phyloP scores from a whole-genome alignment of 2,329 filamentous ascomycete species.

The Biscogniauxia sp. region DNA sequence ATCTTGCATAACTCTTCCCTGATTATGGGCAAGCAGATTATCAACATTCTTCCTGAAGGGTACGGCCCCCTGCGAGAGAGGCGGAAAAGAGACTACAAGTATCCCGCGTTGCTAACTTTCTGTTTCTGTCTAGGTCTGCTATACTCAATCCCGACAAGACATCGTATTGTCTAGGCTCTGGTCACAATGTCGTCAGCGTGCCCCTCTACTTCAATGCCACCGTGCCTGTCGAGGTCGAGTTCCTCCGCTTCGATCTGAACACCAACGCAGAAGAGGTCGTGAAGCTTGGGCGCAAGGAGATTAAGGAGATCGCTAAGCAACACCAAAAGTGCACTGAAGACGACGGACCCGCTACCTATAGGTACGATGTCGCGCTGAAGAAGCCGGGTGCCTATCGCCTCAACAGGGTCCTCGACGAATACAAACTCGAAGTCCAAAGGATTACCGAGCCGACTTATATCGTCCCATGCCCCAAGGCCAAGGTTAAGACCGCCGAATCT shows the following conservation, averaged over 20 bases:
- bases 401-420: constrained; percentile 83
- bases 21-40: constrained; percentile 94
- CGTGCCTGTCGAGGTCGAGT: constrained; percentile 80
- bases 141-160: constrained; percentile 77
- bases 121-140: constrained; percentile 59
- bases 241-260: constrained; percentile 83
- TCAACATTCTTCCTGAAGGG: constrained; percentile 96
- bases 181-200: constrained; percentile 60
- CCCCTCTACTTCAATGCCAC: constrained; percentile 95
- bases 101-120: constrained; percentile 26
- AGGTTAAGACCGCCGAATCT: constrained; percentile 62
- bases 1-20: constrained; percentile 91
- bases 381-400: constrained; percentile 87
- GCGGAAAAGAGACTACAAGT: not conserved
- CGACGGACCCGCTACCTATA: constrained; percentile 57
- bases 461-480: constrained; percentile 79
- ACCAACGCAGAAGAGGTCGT: constrained; percentile 78
- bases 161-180: constrained; percentile 76
- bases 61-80: constrained; percentile 34
- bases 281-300: constrained; percentile 68
- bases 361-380: constrained; percentile 72
- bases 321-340: constrained; percentile 65
- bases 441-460: constrained; percentile 75
- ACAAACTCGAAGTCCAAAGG: constrained; percentile 87
- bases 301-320: constrained; percentile 71